A percentile compares a stretch with the other conserved stretches of the same genome.
Evolutionary conservation across 2,329 filamentous ascomycete species (phyloP).

Genomic region (Fusarium setosum): DNA sequence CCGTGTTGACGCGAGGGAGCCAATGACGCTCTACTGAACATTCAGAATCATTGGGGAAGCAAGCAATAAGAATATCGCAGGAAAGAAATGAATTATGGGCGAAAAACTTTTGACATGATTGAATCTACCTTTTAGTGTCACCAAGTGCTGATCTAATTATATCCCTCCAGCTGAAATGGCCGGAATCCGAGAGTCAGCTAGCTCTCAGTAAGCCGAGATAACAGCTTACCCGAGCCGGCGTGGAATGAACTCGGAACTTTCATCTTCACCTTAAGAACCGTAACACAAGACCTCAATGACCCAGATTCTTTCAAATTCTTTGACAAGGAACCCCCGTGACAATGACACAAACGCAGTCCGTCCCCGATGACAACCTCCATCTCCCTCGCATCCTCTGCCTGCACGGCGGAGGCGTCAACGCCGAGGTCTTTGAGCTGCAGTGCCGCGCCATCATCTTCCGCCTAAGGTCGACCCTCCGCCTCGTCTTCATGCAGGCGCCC

Average conservation of each 20-base stretch:
- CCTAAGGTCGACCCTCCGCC: constrained; percentile 70
- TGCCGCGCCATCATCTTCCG: constrained; percentile 63
- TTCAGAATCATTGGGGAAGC: constrained; percentile 6
- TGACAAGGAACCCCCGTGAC: not conserved
- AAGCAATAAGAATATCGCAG: constrained; percentile 3
- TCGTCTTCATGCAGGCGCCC: constrained; percentile 79
- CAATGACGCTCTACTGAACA: not conserved
- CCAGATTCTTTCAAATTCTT: not conserved
- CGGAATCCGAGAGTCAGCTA: constrained; percentile 25
- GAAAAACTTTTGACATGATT: too few species aligned
- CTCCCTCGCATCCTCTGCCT: constrained; percentile 80
- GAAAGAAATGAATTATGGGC: not conserved
- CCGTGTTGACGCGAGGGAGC: constrained; percentile 10
- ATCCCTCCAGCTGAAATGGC: not conserved
- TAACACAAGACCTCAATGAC: not conserved
- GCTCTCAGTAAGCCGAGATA: constrained; percentile 7
- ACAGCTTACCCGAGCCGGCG: constrained; percentile 18
- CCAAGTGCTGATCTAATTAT: not conserved
- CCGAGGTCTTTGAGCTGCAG: constrained; percentile 75
- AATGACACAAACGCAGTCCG: constrained; percentile 36
- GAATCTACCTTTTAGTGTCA: not conserved
- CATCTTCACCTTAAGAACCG: not conserved
- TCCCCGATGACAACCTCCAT: constrained; percentile 27
- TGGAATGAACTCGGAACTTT: constrained; percentile 7
- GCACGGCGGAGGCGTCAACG: constrained; percentile 83